Evolutionary conservation across 192 early-diverging fungal species (phyloP).

Genomic region (Mortierella claussenii): DNA sequence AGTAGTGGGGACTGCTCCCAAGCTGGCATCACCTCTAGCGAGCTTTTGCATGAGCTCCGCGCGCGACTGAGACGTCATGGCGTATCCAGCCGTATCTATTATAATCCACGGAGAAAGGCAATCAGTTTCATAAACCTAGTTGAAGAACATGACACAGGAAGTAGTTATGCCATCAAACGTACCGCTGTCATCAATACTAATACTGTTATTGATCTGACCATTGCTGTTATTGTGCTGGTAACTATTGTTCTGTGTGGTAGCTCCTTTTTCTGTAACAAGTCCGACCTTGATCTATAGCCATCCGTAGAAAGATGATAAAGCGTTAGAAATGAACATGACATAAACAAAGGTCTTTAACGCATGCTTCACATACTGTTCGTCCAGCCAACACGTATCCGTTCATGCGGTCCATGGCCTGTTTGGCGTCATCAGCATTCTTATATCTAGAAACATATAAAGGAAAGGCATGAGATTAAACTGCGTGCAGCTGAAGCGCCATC

Average conservation of each 20-base stretch:
- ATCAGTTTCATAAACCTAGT: too few species aligned
- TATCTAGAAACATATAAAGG: constrained; percentile 58
- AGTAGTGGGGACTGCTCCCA: constrained; percentile 47
- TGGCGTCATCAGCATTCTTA: constrained; percentile 75
- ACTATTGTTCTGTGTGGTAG: constrained; percentile 42
- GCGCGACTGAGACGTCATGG: constrained; percentile 75
- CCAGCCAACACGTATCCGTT: constrained; percentile 88
- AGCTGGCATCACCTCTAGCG: constrained; percentile 62
- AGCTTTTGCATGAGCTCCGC: constrained; percentile 87
- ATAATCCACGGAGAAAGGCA: too few species aligned
- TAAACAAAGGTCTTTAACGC: background rate
- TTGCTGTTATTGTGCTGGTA: constrained; percentile 62
- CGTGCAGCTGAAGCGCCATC: background rate
- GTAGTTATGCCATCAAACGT: too few species aligned
- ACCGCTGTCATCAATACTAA: constrained; percentile 54
- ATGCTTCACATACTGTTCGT: constrained; percentile 58
- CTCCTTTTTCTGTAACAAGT: constrained; percentile 73
- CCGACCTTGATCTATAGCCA: constrained; percentile 76
- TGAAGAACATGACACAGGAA: too few species aligned
- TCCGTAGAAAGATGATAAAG: too few species aligned
- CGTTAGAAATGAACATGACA: too few species aligned
- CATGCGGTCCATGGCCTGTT: constrained; percentile 81
- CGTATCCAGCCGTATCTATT: constrained; percentile 67
- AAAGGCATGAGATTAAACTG: background rate
- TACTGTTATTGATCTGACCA: constrained; percentile 54